phyloP scores from a whole-genome alignment of 768 basidiomycete genomes.

The Kwoniella heveanensis region DNA sequence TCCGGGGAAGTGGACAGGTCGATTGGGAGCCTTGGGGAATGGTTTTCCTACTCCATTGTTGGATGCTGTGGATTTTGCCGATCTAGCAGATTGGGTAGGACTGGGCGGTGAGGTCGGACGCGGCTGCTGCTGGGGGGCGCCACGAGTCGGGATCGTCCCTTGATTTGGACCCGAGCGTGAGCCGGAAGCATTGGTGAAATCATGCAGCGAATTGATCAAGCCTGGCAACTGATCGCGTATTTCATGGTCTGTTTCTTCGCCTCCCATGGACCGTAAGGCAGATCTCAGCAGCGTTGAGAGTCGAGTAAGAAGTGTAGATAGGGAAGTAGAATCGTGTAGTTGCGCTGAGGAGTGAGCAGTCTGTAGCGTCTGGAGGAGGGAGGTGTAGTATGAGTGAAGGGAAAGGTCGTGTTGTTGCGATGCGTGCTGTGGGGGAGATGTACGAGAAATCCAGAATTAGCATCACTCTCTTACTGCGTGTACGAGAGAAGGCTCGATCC shows the following conservation, averaged over 20 bases:
- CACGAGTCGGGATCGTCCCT: neutral
- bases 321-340: slow-evolving; percentile 64
- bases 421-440: slow-evolving; percentile 65
- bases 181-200: slow-evolving; percentile 5
- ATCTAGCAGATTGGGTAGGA: slow-evolving; percentile 19
- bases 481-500: no score
- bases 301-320: slow-evolving; percentile 69
- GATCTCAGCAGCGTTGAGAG: slow-evolving; percentile 71
- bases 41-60: slow-evolving; percentile 58
- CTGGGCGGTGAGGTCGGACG: slow-evolving; percentile 18
- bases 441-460: no score
- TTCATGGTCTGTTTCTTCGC: slow-evolving; percentile 57
- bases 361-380: slow-evolving; percentile 62
- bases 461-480: no score
- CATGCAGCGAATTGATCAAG: slow-evolving; percentile 10
- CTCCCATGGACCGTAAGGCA: slow-evolving; percentile 67
- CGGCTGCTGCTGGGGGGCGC: neutral
- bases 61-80: slow-evolving; percentile 43
- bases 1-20: slow-evolving; percentile 39
- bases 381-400: slow-evolving; percentile 85
- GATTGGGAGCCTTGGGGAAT: slow-evolving; percentile 57
- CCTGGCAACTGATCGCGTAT: slow-evolving; percentile 23
- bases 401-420: slow-evolving; percentile 87
- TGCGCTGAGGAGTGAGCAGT: slow-evolving; percentile 52
- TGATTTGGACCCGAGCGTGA: neutral